Base-by-base conservation (phyloP, 106 monocot species). In the Vanilla planifolia region DNA sequence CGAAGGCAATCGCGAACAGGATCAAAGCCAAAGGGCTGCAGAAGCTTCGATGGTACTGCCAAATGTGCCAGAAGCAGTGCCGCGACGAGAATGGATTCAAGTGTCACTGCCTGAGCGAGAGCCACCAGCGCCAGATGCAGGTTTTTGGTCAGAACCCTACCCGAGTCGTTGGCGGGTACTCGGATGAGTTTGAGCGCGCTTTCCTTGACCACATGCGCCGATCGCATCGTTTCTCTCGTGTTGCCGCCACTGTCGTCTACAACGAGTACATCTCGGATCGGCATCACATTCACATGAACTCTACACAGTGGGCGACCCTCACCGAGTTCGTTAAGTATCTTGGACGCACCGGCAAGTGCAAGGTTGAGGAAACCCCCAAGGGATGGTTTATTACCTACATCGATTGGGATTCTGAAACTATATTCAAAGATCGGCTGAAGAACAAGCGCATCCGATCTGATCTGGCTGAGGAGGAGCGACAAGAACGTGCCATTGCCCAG, bases 41-140 rank as follows among this genome's bases (percentile, higher is more conserved):
- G 78, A 95, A 95, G 79, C 84, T 95, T 26, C 77, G 95, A 23
- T 95, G 95, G 95, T 95, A 95, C 78, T 95, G 95, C 80, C 95
- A 95, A 83, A 95, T 95, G 95, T 95, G 95, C 72, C 86, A 95
- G 79, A 95, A 95, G 78, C 95, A 95, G 62, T 95, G 95, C 78
- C 86, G 95, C 26, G 95, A 95, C 62, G 95, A 95, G 84, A 95
- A 95, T 48, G 95, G 95, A 1, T 95, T 95, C 79, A 95, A 95
- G 73, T 95, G 95, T 71, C 95, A 95, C 71, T 96, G 96, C 86
- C 55, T 96, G 79, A 79, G 81, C 70, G 96, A 96, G 72, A 48
- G 59, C 65, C 96, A 96, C 74, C 96, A 96, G 77, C 90, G 90
- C 37, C 96, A 96, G 86, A 96, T 96, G 96, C 90, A 90, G 84